Evolutionary conservation across 1,284 basidiomycete species (phyloP).

Genomic region (Filobasidium uniguttulatum): DNA sequence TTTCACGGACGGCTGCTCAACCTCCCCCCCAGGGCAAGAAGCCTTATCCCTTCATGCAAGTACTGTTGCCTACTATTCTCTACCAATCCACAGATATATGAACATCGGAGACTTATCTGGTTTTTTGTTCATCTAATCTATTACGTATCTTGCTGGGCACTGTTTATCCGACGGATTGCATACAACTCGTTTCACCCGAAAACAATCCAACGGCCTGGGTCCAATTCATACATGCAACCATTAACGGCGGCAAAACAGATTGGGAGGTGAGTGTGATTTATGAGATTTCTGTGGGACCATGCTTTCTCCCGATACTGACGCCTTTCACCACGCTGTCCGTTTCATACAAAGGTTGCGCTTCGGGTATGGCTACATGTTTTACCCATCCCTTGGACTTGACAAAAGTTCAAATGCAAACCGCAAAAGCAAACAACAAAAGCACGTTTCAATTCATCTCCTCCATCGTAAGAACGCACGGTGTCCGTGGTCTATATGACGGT

Average conservation of each 20-base stretch:
- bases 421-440: constrained; percentile 17
- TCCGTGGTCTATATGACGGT: constrained; percentile 35
- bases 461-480: constrained; percentile 11
- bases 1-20: neutral
- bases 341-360: neutral
- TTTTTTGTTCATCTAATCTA: no score
- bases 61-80: no score
- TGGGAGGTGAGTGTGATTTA: constrained; percentile 2
- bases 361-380: constrained; percentile 1
- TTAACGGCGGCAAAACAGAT: no score
- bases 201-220: no score
- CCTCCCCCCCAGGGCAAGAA: neutral
- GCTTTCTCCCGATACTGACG: neutral
- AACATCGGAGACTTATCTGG: neutral
- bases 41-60: constrained; percentile 1
- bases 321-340: neutral
- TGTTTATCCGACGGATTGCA: no score
- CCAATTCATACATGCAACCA: neutral
- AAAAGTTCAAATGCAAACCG: constrained; percentile 33
- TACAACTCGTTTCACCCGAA: no score
- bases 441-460: constrained; percentile 23
- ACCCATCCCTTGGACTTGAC: constrained; percentile 31
- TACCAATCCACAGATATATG: neutral
- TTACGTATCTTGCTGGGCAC: no score
- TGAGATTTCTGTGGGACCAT: no score